Evolutionary conservation across 768 basidiomycete species (phyloP).

Genomic region (Hypholoma sublateritium): DNA sequence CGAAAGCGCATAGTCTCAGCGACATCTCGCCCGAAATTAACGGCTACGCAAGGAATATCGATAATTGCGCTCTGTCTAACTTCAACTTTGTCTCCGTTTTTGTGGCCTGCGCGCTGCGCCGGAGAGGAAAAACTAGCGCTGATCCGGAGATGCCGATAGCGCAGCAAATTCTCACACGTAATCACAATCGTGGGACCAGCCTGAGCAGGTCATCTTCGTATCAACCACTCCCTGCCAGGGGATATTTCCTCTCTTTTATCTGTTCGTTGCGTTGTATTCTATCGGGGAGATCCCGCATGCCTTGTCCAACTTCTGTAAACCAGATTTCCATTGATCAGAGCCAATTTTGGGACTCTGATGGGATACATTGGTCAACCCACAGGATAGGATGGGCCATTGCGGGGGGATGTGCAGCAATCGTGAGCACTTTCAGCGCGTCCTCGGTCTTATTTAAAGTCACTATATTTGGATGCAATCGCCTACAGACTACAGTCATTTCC

Average conservation of each 20-base stretch:
- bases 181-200: no score
- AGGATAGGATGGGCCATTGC: constrained; percentile 75
- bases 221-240: not conserved
- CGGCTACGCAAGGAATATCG: no score
- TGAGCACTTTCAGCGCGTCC: constrained; percentile 25
- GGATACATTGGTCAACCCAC: constrained; percentile 59
- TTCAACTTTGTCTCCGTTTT: no score
- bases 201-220: no score
- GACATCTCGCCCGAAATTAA: no score
- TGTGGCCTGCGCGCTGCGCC: no score
- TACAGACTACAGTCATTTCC: constrained; percentile 63
- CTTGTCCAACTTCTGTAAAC: constrained; percentile 44
- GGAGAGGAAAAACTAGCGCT: no score
- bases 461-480: constrained; percentile 7
- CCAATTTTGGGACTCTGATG: constrained; percentile 57
- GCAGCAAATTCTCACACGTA: no score
- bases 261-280: not conserved
- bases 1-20: no score
- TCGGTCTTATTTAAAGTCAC: not conserved
- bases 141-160: no score
- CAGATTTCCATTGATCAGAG: constrained; percentile 51
- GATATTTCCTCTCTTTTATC: not conserved
- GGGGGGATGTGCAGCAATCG: constrained; percentile 56
- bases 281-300: constrained; percentile 12
- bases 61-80: no score